Evolutionary conservation across 148 eudicot genomes (phyloP).

Genomic region (Silene conica): DNA sequence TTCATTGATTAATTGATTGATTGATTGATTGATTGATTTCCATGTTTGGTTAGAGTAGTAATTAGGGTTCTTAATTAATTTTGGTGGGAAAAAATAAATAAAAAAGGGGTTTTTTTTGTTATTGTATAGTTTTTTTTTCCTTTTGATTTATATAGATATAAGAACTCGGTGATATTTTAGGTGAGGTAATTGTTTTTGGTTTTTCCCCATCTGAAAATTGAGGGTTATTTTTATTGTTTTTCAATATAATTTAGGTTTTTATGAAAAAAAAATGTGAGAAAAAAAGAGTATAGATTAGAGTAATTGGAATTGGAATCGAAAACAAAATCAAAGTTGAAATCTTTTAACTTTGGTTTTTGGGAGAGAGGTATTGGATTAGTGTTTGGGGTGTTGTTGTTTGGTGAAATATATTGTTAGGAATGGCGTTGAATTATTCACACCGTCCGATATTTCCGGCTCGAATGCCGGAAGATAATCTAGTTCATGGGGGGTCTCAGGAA

Average conservation of each 20-base stretch:
- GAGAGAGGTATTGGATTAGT: constrained; percentile 17
- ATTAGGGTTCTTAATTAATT: neutral
- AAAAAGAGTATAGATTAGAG: neutral
- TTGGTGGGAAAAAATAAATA: neutral
- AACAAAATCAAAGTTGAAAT: no score
- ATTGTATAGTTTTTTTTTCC: constrained; percentile 9
- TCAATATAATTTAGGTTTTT: constrained; percentile 18
- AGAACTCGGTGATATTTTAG: constrained; percentile 76
- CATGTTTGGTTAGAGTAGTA: neutral
- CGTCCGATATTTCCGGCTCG: constrained; percentile 59
- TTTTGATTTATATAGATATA: neutral
- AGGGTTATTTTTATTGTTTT: constrained; percentile 47
- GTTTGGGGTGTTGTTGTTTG: constrained; percentile 6
- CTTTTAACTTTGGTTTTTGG: neutral
- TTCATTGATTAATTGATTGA: constrained; percentile 21
- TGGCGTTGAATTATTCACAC: constrained; percentile 81
- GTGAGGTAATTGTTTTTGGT: constrained; percentile 53
- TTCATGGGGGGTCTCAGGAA: constrained; percentile 39
- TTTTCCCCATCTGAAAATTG: constrained; percentile 65
- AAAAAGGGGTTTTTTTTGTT: neutral
- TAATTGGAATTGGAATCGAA: no score
- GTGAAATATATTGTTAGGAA: constrained; percentile 17
- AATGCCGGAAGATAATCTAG: constrained; percentile 49
- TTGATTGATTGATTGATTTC: constrained; percentile 13
- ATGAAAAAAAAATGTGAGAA: neutral